Evolutionary conservation across 2,329 filamentous ascomycete genomes (phyloP), one percentile per base, ranked within the genome.

Genomic region (Nannizziopsis arthrosporioides): DNA sequence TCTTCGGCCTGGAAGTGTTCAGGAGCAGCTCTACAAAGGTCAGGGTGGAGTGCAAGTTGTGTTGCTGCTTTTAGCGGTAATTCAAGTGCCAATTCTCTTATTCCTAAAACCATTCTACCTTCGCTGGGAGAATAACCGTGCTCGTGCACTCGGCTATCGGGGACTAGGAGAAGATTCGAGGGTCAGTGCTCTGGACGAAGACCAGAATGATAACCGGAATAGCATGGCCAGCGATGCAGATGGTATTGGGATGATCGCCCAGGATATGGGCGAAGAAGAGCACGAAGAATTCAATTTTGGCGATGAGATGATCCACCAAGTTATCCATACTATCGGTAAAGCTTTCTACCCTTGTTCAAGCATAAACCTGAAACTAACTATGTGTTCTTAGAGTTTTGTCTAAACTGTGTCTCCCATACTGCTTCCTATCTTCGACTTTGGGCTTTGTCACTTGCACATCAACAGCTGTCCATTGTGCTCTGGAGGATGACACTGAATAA

Each of bases 341-440:
- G 69, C 32, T 30, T 22, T 15, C 35, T 8, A 6, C 14, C 39
- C 30, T 19, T 34, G 10, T 5, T 12, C 18, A 7, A n/a, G 27
- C 32, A 42, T 40, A 60, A 66, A 59, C 64, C 54, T 12, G 22
- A 31, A 22, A 22, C 31, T 30, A n/a, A 15, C 17, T 34, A 15
- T 32, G 11, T 19, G n/a, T 40, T 9, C 42, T 3, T 56, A 88
- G 87, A 98, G 76, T 98, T 98, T 73, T 98, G 92, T 65, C 77
- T 98, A 59, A 98, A 98, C 75, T 96, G 90, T 67, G 90, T 98
- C 54, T 98, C 92, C 27, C 92, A 98, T 71, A 98, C 93, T 3
- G 92, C 92, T 3, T 98, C 92, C 1, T 98, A 98, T 69, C 84
- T 98, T 42, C 92, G 92, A 74, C 84, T 98, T 39, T 98, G 92